Percentiles rank a stretch among this genome's conserved stretches.
These are phyloP conservation scores for Haplographium delicatum DNA, from an alignment of 495 filamentous ascomycete genomes.

Conservation along the genomic window DNA sequence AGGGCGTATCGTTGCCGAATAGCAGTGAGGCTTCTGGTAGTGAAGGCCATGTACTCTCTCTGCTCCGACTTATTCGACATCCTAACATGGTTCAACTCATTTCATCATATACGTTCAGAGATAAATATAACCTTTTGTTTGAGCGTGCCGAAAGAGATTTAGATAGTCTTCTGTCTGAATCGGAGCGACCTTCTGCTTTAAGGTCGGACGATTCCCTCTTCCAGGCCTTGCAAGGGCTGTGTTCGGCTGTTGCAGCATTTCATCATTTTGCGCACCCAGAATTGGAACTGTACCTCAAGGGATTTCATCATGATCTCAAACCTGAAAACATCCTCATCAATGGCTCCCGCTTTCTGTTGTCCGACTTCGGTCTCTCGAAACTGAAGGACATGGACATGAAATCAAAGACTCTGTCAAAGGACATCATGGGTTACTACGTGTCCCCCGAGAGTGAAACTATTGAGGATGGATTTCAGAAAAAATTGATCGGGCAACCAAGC, in stretches of 20 bases:
- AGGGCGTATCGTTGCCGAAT: too few relatives aligned
- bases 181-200: too few relatives aligned
- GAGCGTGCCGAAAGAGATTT: too few relatives aligned
- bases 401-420: neutral
- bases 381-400: neutral
- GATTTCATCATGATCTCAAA: constrained; percentile 17
- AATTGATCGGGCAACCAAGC: constrained; percentile 11
- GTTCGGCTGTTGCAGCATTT: constrained; percentile 12
- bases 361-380: constrained; percentile 8
- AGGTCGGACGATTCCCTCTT: too few relatives aligned
- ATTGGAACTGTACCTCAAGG: constrained; percentile 6
- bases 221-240: too few relatives aligned
- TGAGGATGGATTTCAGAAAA: neutral
- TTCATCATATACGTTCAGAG: too few relatives aligned
- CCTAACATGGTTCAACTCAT: too few relatives aligned
- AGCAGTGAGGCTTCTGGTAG: too few relatives aligned
- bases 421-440: neutral
- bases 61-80: too few relatives aligned
- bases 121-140: too few relatives aligned
- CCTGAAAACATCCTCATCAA: constrained; percentile 15
- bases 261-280: constrained; percentile 11
- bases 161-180: too few relatives aligned
- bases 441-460: neutral
- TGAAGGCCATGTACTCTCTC: too few relatives aligned
- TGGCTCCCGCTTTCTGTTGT: constrained; percentile 1